Evolutionary conservation across 495 filamentous ascomycete genomes (phyloP), one percentile per base, ranked within the genome.

Genomic region (Staphylotrichum tortipilum): DNA sequence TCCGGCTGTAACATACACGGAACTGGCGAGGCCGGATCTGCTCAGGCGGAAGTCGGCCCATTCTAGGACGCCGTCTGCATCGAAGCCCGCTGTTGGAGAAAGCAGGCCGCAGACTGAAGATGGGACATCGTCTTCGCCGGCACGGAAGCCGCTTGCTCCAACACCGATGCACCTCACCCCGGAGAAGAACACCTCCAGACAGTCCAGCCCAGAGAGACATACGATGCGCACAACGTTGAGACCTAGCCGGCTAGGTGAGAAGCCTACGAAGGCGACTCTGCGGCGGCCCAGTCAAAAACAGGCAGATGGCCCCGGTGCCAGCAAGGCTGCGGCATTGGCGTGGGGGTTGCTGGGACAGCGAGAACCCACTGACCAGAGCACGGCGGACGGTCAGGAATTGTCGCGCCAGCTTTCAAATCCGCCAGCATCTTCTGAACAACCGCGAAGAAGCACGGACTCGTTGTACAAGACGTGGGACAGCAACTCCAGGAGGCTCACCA

Each of bases 161-260:
- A 26, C 45, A 5, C 52, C 63, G 5, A 52, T 58, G 17, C 52
- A 55, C n/a, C 49, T 49, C 26, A 59, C 54, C 5, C 37, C 56
- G 3, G 55, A 66, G 34, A 68, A 67, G 54, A 68, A 74, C 24
- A 59, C 70, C 11, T 80, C 81, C 7, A 79, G 87, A 45, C 79
- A 80, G 9, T 78, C 84, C 9, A 95, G 88, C 57, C 89, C 91
- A 2, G 90, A 95, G 40, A 88, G 86, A 66, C 78, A 82, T 53
- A 76, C 76, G 7, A 86, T 98, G 85, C 70, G 90, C 43, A 90
- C 85, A 37, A 97, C 92, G 3, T 61, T 98, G 44, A 78, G 91
- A 41, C 62, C 78, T 17, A 76, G 71, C 38, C 75, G 67, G n/a
- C 64, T 72, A 50, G 72, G 72, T 7, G 83, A 83, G 53, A 86